phyloP scores from a whole-genome alignment of 768 basidiomycete species.

The Boletus coccyginus region DNA sequence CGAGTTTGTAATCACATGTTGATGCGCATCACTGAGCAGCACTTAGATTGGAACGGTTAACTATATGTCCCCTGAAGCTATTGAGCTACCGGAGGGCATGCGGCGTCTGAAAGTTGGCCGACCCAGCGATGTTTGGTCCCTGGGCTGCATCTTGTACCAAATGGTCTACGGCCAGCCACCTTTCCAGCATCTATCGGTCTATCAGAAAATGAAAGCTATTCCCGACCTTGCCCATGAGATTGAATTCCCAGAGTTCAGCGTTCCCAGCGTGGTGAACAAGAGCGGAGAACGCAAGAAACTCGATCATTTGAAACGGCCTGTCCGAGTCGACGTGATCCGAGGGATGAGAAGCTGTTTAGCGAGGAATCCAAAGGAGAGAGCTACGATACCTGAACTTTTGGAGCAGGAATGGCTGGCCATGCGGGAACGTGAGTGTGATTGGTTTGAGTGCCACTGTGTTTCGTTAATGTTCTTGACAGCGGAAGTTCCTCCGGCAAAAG shows the following conservation, averaged over 20 bases:
- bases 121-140: slow-evolving; percentile 95
- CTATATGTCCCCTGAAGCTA: slow-evolving; percentile 98
- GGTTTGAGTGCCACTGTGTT: background rate
- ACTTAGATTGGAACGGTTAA: slow-evolving; percentile 91
- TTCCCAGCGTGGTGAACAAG: slow-evolving; percentile 40
- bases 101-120: slow-evolving; percentile 92
- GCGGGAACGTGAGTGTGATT: slow-evolving; percentile 34
- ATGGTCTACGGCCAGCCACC: slow-evolving; percentile 96
- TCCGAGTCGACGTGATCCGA: slow-evolving; percentile 72
- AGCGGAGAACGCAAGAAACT: slow-evolving; percentile 45
- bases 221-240: slow-evolving; percentile 75
- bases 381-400: slow-evolving; percentile 85
- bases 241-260: slow-evolving; percentile 72
- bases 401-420: slow-evolving; percentile 76
- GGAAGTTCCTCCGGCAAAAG: slow-evolving; percentile 28
- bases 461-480: slow-evolving; percentile 17
- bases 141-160: slow-evolving; percentile 97
- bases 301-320: slow-evolving; percentile 67
- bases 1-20: slow-evolving; percentile 2
- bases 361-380: slow-evolving; percentile 77
- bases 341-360: slow-evolving; percentile 81
- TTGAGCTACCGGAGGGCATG: slow-evolving; percentile 84
- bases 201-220: slow-evolving; percentile 93
- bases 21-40: background rate
- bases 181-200: slow-evolving; percentile 80